Conservation (phyloP, 257 asterid species). For the Echites panduratus region DNA sequence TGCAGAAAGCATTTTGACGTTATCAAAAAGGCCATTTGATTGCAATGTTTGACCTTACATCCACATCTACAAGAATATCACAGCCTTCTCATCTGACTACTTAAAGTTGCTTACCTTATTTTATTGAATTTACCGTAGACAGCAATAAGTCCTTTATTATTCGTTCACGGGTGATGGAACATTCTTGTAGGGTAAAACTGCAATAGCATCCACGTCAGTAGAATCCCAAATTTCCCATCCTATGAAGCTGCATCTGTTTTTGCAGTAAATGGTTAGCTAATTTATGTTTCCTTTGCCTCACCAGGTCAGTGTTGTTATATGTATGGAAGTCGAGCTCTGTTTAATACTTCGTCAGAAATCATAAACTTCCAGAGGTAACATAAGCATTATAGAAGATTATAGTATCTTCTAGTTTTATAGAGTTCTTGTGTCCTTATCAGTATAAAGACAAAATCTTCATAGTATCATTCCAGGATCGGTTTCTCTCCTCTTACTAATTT, state of each 20-base stretch:
- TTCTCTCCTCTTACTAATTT: neutral
- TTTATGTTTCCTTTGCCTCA: neutral
- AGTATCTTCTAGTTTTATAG: no score
- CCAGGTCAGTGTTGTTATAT: neutral
- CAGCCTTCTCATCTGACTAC: neutral
- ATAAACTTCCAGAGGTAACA: neutral
- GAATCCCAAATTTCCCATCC: neutral
- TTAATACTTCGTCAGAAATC: neutral
- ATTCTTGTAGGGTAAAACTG: neutral
- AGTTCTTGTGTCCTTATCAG: neutral
- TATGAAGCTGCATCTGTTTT: neutral
- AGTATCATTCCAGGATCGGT: neutral
- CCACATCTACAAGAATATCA: neutral
- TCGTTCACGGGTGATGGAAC: neutral
- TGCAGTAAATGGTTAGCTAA: neutral
- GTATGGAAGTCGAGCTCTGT: neutral
- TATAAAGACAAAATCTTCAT: no score
- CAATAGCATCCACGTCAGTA: neutral
- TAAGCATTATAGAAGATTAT: neutral
- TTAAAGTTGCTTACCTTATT: neutral
- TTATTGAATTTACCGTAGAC: neutral
- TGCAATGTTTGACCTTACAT: neutral
- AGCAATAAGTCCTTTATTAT: neutral
- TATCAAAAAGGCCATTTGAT: neutral
- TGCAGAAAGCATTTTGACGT: neutral